Conservation (phyloP, 805 yeast genomes). For the Saccharomycopsis fermentans region DNA sequence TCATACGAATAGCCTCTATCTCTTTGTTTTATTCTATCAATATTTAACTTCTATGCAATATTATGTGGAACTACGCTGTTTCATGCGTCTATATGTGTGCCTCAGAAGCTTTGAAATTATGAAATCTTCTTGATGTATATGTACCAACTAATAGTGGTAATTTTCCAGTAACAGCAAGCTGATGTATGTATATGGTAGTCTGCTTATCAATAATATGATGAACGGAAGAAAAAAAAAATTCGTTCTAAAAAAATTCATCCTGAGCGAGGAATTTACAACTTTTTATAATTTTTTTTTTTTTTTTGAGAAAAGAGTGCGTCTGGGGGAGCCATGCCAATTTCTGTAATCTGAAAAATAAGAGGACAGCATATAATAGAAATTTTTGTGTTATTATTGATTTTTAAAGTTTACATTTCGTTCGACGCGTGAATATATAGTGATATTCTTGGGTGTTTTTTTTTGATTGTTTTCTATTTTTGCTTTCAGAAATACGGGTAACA, state of each 20-base stretch:
- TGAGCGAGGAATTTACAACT: neutral
- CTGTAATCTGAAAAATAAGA: neutral
- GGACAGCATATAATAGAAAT: neutral
- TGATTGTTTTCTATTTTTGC: too few relatives aligned
- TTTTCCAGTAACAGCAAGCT: too few relatives aligned
- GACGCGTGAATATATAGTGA: too few relatives aligned
- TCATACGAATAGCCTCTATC: too few relatives aligned
- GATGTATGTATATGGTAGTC: too few relatives aligned
- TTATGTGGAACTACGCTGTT: neutral
- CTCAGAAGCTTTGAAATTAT: neutral
- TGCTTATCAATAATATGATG: neutral
- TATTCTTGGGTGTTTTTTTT: too few relatives aligned
- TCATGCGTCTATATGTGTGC: neutral
- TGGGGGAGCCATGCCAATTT: neutral
- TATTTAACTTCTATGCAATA: neutral
- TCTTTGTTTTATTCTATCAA: neutral
- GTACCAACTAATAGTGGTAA: too few relatives aligned
- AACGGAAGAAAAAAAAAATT: neutral
- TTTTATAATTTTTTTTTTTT: slow-evolving; percentile 1
- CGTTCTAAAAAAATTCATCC: neutral
- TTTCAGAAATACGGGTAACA: too few relatives aligned
- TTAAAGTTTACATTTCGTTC: too few relatives aligned
- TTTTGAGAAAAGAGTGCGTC: neutral
- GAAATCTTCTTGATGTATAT: too few relatives aligned
- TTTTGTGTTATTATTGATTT: too few relatives aligned